Evolutionary conservation across 78 protist genomes (phyloP), one percentile per base, ranked within the genome.

Genomic region (Creolimax fragrantissima): DNA sequence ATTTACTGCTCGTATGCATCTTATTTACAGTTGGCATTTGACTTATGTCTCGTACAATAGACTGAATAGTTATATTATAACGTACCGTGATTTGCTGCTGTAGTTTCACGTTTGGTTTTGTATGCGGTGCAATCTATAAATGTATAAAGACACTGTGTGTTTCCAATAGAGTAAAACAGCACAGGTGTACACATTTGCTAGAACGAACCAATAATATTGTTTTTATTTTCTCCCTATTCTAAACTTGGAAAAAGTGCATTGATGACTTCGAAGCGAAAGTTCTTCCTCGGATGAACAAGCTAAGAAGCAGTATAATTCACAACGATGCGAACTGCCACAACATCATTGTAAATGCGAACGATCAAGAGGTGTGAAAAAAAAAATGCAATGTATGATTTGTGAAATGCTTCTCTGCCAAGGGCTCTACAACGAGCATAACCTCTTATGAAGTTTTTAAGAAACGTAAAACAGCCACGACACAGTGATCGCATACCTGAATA

Each of bases 311-410:
- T 24, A 32, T 84, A 24, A 84, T 84, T 2, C 88, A 84, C 45
- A 84, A 84, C 45, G 88, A 84, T 24, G 88, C 88, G 47, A 84
- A 84, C 2, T 17, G 24, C 88, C 88, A 84, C 88, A 84, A 84
- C 45, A 24, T 84, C 41, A 84, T 84, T 42, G 85, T 84, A 24
- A 84, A 24, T 84, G 88, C 24, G 24, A 24, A 84, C 88, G 24
- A 24, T 42, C 35, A 84, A 37, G 45, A 84, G 88, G 88, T 84
- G 45, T 32, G 81, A n/a, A n/a, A n/a, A n/a, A n/a, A n/a, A n/a
- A n/a, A n/a, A n/a, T n/a, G n/a, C n/a, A n/a, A n/a, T n/a, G n/a
- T n/a, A n/a, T n/a, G n/a, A n/a, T n/a, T n/a, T n/a, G n/a, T n/a
- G n/a, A n/a, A n/a, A n/a, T n/a, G n/a, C n/a, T n/a, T n/a, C n/a